These are phyloP conservation scores for Arthrobotrys sinensis DNA, from an alignment of 2,329 filamentous ascomycete species.

Conservation along the genomic window DNA sequence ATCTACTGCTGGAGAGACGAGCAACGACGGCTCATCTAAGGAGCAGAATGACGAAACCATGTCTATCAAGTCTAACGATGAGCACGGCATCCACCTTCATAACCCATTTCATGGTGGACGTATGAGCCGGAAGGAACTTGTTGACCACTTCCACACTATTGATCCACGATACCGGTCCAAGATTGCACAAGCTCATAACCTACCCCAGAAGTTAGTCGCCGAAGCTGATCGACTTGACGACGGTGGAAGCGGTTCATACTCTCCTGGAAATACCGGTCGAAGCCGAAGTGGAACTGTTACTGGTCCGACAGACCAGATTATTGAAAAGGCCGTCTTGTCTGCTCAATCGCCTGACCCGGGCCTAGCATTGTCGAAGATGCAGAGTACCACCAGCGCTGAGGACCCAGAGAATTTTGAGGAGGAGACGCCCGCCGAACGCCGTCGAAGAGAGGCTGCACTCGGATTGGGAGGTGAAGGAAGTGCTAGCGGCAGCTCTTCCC, in stretches of 20 bases:
- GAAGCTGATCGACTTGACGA: conserved; percentile 53
- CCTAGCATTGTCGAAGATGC: conserved; percentile 46
- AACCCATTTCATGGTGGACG: conserved; percentile 56
- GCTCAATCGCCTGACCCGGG: conserved; percentile 30
- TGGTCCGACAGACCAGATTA: conserved; percentile 37
- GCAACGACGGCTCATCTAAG: conserved; percentile 63
- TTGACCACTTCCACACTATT: conserved; percentile 53
- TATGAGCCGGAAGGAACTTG: conserved; percentile 53
- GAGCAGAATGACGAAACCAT: conserved; percentile 51
- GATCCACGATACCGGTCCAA: conserved; percentile 52
- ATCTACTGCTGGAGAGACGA: conserved; percentile 44
- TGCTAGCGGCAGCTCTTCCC: conserved; percentile 9
- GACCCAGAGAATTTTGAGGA: conserved; percentile 67
- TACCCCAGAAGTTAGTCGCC: conserved; percentile 45
- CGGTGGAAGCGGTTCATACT: conserved; percentile 52
- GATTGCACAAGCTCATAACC: conserved; percentile 56
- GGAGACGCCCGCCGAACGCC: conserved; percentile 83
- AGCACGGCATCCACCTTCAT: conserved; percentile 57
- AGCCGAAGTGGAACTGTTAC: conserved; percentile 23
- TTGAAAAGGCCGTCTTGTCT: conserved; percentile 41
- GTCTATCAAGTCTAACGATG: conserved; percentile 55
- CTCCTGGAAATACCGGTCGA: conserved; percentile 37
- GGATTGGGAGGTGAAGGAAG: conserved; percentile 68
- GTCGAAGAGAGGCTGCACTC: conserved; percentile 81
- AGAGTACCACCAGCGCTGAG: conserved; percentile 42